Conservation (phyloP, 2,329 filamentous ascomycete genomes). For the Aureobasidium sp. region DNA sequence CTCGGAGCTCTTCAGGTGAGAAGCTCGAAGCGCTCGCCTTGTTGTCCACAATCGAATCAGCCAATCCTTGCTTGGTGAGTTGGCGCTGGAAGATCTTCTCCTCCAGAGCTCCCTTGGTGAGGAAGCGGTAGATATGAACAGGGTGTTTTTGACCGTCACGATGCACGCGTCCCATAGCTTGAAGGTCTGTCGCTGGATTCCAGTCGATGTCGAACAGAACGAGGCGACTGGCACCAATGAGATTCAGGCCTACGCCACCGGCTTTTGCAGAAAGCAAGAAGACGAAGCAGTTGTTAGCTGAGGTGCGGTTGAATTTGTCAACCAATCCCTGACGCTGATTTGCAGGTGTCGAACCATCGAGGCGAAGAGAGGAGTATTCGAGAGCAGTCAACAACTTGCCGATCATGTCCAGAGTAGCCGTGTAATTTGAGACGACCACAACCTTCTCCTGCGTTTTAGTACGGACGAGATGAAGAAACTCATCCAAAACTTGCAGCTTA, state of each 20-base stretch:
- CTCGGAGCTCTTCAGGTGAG: slow-evolving; percentile 55
- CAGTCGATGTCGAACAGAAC: slow-evolving; percentile 67
- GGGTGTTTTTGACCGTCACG: slow-evolving; percentile 61
- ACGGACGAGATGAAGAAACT: slow-evolving; percentile 53
- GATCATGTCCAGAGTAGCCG: slow-evolving; percentile 61
- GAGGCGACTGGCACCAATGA: slow-evolving; percentile 61
- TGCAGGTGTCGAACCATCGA: slow-evolving; percentile 59
- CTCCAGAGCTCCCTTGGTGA: slow-evolving; percentile 61
- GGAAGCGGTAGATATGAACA: slow-evolving; percentile 60
- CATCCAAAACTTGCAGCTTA: slow-evolving; percentile 60
- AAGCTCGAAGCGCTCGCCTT: slow-evolving; percentile 54
- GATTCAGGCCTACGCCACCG: slow-evolving; percentile 60
- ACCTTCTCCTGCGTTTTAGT: slow-evolving; percentile 59
- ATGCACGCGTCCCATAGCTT: slow-evolving; percentile 68
- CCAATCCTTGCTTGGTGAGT: slow-evolving; percentile 60
- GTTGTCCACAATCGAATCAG: slow-evolving; percentile 62
- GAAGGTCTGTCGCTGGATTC: slow-evolving; percentile 66
- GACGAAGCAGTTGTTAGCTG: slow-evolving; percentile 51
- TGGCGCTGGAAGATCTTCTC: slow-evolving; percentile 71
- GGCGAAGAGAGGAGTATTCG: slow-evolving; percentile 54
- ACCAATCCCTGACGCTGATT: slow-evolving; percentile 59
- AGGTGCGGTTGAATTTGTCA: slow-evolving; percentile 58
- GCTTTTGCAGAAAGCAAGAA: slow-evolving; percentile 67
- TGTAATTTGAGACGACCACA: slow-evolving; percentile 69
- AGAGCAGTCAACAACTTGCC: slow-evolving; percentile 52